Evolutionary conservation across 169 alveolate species (phyloP), one percentile per base, ranked within the genome.

Genomic region (Plasmodium knowlesi): DNA sequence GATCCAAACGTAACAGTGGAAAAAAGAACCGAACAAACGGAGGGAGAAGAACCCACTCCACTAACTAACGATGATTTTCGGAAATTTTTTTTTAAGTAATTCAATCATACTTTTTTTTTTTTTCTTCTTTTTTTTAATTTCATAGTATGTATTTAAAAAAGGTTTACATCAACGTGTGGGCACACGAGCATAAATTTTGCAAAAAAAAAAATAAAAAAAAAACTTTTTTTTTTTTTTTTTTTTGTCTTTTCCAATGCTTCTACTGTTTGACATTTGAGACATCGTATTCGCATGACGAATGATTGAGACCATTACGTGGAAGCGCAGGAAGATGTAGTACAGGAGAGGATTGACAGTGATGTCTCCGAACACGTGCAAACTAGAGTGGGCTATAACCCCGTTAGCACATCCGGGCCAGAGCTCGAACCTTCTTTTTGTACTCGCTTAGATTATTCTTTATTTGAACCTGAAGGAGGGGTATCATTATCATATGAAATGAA

Each of bases 341-440:
- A 46, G 57, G 57, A 46, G 16, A 1, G n/a, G 57, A n/a, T 12
- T 46, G 57, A 10, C 57, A 46, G 0, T 5, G 2, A 12, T 46
- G 4, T 46, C 57, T 46, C 57, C 57, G n/a, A 3, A 46, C 57
- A 46, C 0, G 1, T 46, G 57, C 57, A 16, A 46, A 46, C n/a
- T 46, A 6, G n/a, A 10, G 32, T 22, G 19, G 8, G 32, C 32
- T 39, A 14, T 1, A 3, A 3, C 67, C 22, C 88, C 6, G n/a
- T 67, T 92, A 61, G 71, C 96, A 94, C 92, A 94, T 78, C 86
- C 98, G 85, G 16, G 98, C 98, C 8, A 98, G 94, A 43, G 95
- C 96, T 92, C 98, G 96, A 39, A 98, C 99, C 92, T 96, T 98
- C 95, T 96, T 98, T 74, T 97, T 96, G 96, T 98, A 98, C 53